Percentiles rank a stretch among this genome's conserved stretches.
These are phyloP conservation scores for Medicago lupulina DNA, from an alignment of 306 rosid species.

Conservation along the genomic window DNA sequence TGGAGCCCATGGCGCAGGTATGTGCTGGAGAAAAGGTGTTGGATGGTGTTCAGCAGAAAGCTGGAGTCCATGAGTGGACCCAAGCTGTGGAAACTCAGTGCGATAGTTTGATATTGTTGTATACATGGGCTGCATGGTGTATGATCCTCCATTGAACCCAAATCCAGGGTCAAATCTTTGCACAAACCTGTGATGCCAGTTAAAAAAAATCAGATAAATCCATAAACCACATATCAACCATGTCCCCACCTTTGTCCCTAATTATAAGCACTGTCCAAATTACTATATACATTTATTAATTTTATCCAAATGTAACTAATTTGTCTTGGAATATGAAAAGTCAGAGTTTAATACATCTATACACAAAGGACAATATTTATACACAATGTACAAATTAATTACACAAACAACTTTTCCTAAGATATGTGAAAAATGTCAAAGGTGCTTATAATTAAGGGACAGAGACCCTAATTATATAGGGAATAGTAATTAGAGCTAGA, in stretches of 20 bases:
- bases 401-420: no score
- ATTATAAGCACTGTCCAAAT: background rate
- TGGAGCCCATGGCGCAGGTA: constrained; percentile 80
- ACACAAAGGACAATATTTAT: background rate
- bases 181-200: constrained; percentile 66
- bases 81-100: constrained; percentile 91
- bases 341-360: background rate
- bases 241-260: background rate
- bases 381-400: no score
- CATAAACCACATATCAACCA: constrained; percentile 8
- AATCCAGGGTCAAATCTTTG: constrained; percentile 97
- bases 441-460: background rate
- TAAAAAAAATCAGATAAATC: constrained; percentile 9
- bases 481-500: no score
- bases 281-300: background rate
- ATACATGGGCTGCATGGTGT: constrained; percentile 84
- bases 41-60: constrained; percentile 78
- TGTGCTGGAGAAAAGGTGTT: constrained; percentile 68
- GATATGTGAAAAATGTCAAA: background rate
- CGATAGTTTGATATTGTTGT: constrained; percentile 80
- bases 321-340: no score
- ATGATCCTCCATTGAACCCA: constrained; percentile 90
- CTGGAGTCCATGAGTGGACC: constrained; percentile 80
- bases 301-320: background rate
- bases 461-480: background rate